These are phyloP conservation scores for Zelopaecilomyces penicillatus DNA, from an alignment of 2,329 filamentous ascomycete genomes.

Conservation along the genomic window DNA sequence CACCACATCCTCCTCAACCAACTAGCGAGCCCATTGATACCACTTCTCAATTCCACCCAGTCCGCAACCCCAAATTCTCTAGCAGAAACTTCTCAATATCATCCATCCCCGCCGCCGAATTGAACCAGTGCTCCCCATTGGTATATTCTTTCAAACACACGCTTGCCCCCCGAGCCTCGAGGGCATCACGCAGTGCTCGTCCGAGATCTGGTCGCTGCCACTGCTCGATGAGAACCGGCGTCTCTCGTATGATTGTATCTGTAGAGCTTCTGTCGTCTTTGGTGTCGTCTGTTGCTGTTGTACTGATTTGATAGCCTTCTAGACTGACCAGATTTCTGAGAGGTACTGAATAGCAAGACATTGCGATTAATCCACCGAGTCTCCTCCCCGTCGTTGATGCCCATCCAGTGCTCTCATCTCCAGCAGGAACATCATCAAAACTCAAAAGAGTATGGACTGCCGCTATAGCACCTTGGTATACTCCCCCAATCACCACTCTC, in stretches of 20 bases:
- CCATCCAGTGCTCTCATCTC: background rate
- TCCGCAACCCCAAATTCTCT: background rate
- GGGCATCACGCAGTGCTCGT: background rate
- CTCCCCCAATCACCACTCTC: slow-evolving; percentile 1
- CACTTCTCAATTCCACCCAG: no score
- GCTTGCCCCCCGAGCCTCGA: background rate
- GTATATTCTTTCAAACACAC: slow-evolving; percentile 3
- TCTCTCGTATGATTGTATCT: background rate
- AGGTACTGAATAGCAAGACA: background rate
- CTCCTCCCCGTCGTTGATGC: background rate
- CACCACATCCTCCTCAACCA: no score
- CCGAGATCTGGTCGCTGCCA: background rate
- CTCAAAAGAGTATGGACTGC: background rate
- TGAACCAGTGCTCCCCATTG: slow-evolving; percentile 1
- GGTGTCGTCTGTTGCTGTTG: no score
- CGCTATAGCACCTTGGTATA: slow-evolving; percentile 4
- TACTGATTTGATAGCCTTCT: background rate
- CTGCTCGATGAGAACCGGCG: slow-evolving; percentile 3
- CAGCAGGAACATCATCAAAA: background rate
- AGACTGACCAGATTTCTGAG: background rate
- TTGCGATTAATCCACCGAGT: slow-evolving; percentile 1
- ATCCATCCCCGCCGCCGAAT: slow-evolving; percentile 3
- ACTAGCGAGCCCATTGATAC: no score
- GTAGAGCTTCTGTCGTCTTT: no score
- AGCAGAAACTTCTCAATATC: slow-evolving; percentile 5